A percentile compares a stretch with the other conserved stretches of the same genome.
These are phyloP conservation scores for Exophiala phaeomuriformis DNA, from an alignment of 2,329 filamentous ascomycete genomes.

Conservation along the genomic window DNA sequence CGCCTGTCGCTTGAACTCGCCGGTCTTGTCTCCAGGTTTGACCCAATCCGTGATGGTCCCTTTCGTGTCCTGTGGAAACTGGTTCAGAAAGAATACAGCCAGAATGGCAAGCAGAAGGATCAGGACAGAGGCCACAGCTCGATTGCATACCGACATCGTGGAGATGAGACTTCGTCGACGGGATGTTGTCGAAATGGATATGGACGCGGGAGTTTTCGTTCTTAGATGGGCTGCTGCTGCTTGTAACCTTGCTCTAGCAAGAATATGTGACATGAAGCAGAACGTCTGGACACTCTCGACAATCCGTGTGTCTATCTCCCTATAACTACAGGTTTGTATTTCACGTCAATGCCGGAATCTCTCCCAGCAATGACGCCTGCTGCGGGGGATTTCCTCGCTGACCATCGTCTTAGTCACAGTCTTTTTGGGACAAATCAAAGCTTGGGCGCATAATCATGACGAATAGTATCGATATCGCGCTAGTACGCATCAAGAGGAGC, in stretches of 20 bases:
- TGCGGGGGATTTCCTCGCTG: background rate
- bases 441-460: too few relatives aligned
- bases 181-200: conserved; percentile 11
- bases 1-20: conserved; percentile 86
- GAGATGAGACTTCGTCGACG: conserved; percentile 11
- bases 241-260: conserved; percentile 9
- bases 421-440: too few relatives aligned
- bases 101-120: conserved; percentile 11
- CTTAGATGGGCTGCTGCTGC: conserved; percentile 5
- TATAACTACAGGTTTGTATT: too few relatives aligned
- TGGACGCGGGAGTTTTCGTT: conserved; percentile 5
- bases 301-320: too few relatives aligned
- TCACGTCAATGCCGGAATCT: too few relatives aligned
- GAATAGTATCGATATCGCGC: too few relatives aligned
- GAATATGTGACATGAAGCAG: conserved; percentile 12
- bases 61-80: conserved; percentile 23
- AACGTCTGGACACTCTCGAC: background rate
- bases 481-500: too few relatives aligned
- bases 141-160: conserved; percentile 19
- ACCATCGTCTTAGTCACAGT: too few relatives aligned
- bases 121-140: conserved; percentile 16
- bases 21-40: conserved; percentile 56
- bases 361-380: too few relatives aligned
- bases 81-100: conserved; percentile 7
- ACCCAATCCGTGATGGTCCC: conserved; percentile 77